A percentile compares a stretch with the other conserved stretches of the same genome.
Conservation (phyloP, 1,284 basidiomycete genomes). For the Exobasidium rhododendri region DNA sequence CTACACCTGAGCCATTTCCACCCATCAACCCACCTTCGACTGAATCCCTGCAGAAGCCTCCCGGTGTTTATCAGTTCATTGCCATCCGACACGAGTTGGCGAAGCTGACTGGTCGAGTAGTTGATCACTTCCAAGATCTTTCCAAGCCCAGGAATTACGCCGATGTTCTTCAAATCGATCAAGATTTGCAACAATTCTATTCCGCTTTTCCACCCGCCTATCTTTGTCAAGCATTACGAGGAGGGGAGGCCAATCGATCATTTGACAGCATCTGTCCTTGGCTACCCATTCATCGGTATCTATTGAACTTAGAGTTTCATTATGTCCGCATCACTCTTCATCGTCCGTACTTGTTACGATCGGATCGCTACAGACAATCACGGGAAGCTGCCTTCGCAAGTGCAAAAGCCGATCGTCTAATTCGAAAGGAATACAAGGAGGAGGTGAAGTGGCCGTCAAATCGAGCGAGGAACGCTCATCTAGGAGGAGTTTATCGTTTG, state of each 20-base stretch:
- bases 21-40: conserved; percentile 22
- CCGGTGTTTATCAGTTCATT: conserved; percentile 81
- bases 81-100: conserved; percentile 81
- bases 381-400: conserved; percentile 43
- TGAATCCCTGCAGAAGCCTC: conserved; percentile 56
- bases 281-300: conserved; percentile 44
- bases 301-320: conserved; percentile 49
- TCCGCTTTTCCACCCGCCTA: conserved; percentile 71
- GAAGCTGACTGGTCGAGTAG: conserved; percentile 81
- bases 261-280: conserved; percentile 43
- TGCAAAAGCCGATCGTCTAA: conserved; percentile 38
- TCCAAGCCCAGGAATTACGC: conserved; percentile 71
- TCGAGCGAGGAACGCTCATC: conserved; percentile 38
- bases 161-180: conserved; percentile 78
- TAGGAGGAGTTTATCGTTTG: conserved; percentile 49
- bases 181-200: conserved; percentile 77
- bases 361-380: conserved; percentile 40
- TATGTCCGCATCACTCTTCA: conserved; percentile 49
- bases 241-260: conserved; percentile 29
- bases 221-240: conserved; percentile 63
- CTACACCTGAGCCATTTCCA: conserved; percentile 13
- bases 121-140: conserved; percentile 91
- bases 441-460: conserved; percentile 42
- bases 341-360: conserved; percentile 43
- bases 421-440: conserved; percentile 41